phyloP scores from a whole-genome alignment of 345 rosid species.

The Luvunga scandens region DNA sequence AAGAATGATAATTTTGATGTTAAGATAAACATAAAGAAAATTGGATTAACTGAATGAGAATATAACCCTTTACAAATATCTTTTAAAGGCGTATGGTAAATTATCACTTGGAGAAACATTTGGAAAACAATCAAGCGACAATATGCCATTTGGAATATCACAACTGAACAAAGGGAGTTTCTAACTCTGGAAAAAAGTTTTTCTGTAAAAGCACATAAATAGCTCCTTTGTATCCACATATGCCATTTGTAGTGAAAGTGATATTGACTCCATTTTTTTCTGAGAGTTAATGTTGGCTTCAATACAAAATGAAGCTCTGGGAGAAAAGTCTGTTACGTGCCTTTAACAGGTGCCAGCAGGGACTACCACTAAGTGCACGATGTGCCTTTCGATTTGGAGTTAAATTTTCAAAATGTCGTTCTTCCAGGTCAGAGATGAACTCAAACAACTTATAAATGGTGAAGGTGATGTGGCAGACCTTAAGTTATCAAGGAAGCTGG shows the following conservation, averaged over 20 bases:
- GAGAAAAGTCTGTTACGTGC: background rate
- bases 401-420: background rate
- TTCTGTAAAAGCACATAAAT: no score
- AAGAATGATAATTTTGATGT: no score
- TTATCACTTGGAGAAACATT: no score
- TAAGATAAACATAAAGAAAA: no score
- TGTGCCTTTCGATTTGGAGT: background rate
- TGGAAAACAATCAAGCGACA: no score
- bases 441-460: constrained; percentile 49
- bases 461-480: constrained; percentile 56
- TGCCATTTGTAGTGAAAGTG: background rate
- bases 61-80: no score
- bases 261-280: background rate
- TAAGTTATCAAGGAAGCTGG: constrained; percentile 45
- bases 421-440: constrained; percentile 48
- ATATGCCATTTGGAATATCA: background rate
- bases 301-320: background rate
- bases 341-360: background rate
- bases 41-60: no score
- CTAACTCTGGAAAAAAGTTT: background rate
- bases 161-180: background rate
- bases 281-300: background rate
- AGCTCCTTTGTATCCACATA: background rate
- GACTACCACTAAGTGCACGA: background rate
- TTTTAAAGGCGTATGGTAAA: no score